A percentile compares a stretch with the other conserved stretches of the same genome.
These are phyloP conservation scores for Clonostachys rosea DNA, from an alignment of 2,329 filamentous ascomycete species.

Conservation along the genomic window DNA sequence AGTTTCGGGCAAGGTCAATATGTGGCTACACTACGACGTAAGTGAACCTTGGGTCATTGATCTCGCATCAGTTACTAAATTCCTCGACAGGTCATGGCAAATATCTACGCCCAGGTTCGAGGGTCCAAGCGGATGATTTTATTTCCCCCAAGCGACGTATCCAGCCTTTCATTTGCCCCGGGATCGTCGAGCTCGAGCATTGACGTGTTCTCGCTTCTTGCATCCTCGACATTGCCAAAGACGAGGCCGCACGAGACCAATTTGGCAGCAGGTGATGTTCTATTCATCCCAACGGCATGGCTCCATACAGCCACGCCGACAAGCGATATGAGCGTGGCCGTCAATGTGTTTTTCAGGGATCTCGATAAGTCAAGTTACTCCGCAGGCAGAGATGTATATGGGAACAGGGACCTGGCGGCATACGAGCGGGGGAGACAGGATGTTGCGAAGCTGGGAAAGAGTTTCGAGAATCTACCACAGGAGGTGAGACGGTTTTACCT, in stretches of 20 bases:
- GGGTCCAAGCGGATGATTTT: constrained; percentile 71
- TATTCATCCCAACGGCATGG: constrained; percentile 83
- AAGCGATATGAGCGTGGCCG: constrained; percentile 61
- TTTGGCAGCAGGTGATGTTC: constrained; percentile 66
- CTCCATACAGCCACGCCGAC: constrained; percentile 67
- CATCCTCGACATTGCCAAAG: constrained; percentile 27
- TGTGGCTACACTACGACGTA: constrained; percentile 90
- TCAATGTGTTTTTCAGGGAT: constrained; percentile 87
- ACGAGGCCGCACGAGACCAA: constrained; percentile 64
- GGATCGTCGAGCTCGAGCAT: constrained; percentile 78
- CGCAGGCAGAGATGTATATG: constrained; percentile 77
- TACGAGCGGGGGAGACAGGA: constrained; percentile 80
- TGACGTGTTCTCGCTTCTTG: constrained; percentile 58
- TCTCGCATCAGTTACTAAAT: too few relatives aligned
- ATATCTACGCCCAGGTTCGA: constrained; percentile 74
- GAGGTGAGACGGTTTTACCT: constrained; percentile 74
- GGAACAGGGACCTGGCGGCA: constrained; percentile 77
- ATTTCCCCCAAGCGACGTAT: constrained; percentile 74
- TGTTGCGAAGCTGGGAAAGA: constrained; percentile 59
- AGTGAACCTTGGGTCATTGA: constrained; percentile 13
- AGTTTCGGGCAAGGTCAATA: constrained; percentile 73
- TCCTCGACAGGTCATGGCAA: constrained; percentile 67
- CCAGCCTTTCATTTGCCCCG: constrained; percentile 63
- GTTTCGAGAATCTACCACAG: constrained; percentile 59
- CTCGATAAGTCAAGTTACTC: constrained; percentile 63